Conservation (phyloP, 345 rosid species). For the Alliaria petiolata region DNA sequence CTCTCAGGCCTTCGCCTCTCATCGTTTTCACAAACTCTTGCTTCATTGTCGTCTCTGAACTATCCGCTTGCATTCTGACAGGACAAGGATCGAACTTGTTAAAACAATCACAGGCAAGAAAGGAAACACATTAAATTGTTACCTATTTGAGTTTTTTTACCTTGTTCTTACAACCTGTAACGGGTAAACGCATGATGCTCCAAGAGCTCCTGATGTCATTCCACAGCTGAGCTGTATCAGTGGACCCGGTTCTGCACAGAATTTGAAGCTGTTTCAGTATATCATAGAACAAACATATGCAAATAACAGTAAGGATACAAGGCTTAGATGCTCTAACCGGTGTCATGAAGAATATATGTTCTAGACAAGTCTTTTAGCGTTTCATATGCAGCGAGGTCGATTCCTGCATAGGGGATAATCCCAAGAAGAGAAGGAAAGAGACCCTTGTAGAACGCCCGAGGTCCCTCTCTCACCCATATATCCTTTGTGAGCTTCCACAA, state of each 20-base stretch:
- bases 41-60: slow-evolving; percentile 54
- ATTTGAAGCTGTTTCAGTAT: background rate
- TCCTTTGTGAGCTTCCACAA: slow-evolving; percentile 64
- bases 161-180: slow-evolving; percentile 97
- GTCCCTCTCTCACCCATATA: slow-evolving; percentile 90
- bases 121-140: background rate
- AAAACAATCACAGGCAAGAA: background rate
- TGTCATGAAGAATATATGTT: slow-evolving; percentile 67
- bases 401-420: slow-evolving; percentile 94
- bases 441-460: slow-evolving; percentile 94
- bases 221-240: slow-evolving; percentile 90
- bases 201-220: slow-evolving; percentile 85
- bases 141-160: slow-evolving; percentile 34
- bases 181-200: slow-evolving; percentile 96
- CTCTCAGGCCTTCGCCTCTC: slow-evolving; percentile 71
- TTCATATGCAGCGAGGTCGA: slow-evolving; percentile 94
- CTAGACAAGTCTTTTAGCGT: slow-evolving; percentile 87
- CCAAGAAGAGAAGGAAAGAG: slow-evolving; percentile 96
- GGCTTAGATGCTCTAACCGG: slow-evolving; percentile 41
- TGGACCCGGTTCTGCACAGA: slow-evolving; percentile 78
- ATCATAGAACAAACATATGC: background rate
- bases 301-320: background rate
- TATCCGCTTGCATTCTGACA: slow-evolving; percentile 94
- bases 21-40: slow-evolving; percentile 88
- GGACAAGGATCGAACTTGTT: slow-evolving; percentile 1